Conservation (phyloP, 495 filamentous ascomycete genomes). For the Hypoxylon crocopeplum region DNA sequence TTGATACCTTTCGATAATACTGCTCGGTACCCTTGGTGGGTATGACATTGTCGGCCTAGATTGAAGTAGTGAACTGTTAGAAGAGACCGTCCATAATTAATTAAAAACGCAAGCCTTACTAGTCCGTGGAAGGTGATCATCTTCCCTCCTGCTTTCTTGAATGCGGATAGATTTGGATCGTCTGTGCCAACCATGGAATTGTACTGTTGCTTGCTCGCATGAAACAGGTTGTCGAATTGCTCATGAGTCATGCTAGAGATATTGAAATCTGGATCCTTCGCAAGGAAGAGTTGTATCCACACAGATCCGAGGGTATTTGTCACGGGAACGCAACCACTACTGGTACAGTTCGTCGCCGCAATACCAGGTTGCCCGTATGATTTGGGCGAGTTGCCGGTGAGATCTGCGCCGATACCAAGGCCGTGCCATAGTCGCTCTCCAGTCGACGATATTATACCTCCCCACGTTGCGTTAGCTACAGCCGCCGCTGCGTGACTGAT, state of each 20-base stretch:
- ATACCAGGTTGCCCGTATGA: too few relatives aligned
- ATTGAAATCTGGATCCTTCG: constrained; percentile 31
- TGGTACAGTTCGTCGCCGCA: constrained; percentile 17
- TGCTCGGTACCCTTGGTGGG: constrained; percentile 1
- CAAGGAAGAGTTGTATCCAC: constrained; percentile 27
- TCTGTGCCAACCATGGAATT: constrained; percentile 42
- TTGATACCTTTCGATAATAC: constrained; percentile 17
- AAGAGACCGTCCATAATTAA: background rate
- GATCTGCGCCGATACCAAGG: constrained; percentile 32
- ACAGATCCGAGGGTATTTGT: background rate
- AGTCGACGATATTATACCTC: constrained; percentile 10
- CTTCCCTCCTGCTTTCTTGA: constrained; percentile 47
- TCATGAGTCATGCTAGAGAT: constrained; percentile 9
- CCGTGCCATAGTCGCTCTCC: constrained; percentile 23
- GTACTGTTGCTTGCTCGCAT: constrained; percentile 34
- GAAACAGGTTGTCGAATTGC: constrained; percentile 37
- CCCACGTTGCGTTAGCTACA: constrained; percentile 39
- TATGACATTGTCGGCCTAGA: constrained; percentile 18
- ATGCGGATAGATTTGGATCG: constrained; percentile 49
- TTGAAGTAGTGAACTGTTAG: background rate
- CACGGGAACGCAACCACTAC: constrained; percentile 8
- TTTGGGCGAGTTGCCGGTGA: too few relatives aligned
- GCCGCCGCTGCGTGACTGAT: constrained; percentile 29
- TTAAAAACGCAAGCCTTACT: too few relatives aligned
- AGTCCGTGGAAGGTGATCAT: constrained; percentile 53